Conservation (phyloP, 345 rosid genomes). For the Gossypium raimondii region DNA sequence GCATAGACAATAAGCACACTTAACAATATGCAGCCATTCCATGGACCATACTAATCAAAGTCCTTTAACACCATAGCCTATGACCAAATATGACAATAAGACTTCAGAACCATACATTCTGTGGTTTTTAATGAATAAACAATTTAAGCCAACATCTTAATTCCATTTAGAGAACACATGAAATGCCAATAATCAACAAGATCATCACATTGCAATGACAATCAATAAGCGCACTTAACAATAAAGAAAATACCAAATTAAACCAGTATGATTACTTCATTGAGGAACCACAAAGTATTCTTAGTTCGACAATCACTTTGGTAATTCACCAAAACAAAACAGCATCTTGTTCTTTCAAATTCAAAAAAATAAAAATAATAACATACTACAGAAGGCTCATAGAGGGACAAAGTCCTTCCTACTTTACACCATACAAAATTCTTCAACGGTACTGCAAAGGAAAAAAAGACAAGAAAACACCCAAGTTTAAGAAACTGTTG, state of each 20-base stretch:
- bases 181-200: background rate
- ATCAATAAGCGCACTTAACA: background rate
- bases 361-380: background rate
- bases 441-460: constrained; percentile 13
- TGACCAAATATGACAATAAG: background rate
- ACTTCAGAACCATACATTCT: background rate
- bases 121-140: background rate
- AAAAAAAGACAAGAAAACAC: background rate
- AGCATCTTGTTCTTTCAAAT: background rate
- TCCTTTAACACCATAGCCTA: too few species aligned
- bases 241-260: background rate
- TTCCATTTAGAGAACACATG: too few species aligned
- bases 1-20: background rate
- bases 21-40: background rate
- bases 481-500: background rate
- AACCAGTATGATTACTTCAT: background rate
- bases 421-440: background rate
- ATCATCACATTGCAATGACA: background rate
- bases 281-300: background rate
- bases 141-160: background rate
- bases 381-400: background rate
- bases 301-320: background rate
- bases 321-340: background rate
- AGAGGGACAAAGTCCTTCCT: background rate
- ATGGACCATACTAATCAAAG: background rate